phyloP scores from a whole-genome alignment of 768 basidiomycete genomes.

The Cyathus striatus region DNA sequence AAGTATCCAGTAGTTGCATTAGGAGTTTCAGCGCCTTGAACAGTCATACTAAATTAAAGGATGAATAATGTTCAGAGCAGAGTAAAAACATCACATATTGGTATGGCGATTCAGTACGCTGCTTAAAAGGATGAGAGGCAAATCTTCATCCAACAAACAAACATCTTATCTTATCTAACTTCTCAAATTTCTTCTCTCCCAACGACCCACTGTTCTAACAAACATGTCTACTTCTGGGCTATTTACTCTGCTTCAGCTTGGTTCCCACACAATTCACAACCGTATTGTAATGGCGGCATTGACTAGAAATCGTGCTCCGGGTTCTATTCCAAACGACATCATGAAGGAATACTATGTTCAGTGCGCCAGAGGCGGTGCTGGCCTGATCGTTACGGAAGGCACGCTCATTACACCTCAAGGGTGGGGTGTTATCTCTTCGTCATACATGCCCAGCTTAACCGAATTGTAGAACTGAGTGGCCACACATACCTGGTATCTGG shows the following conservation, averaged over 20 bases:
- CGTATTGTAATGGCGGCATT: constrained; percentile 34
- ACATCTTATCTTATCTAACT: constrained; percentile 18
- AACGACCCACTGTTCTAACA: too few species aligned
- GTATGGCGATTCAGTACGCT: too few species aligned
- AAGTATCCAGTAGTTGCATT: too few species aligned
- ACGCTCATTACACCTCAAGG: constrained; percentile 36
- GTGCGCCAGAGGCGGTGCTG: constrained; percentile 28
- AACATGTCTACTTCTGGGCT: neutral
- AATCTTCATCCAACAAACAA: neutral
- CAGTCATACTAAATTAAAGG: too few species aligned
- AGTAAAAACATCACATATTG: too few species aligned
- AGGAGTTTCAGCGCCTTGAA: too few species aligned
- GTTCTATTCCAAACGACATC: constrained; percentile 29
- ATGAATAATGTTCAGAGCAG: too few species aligned
- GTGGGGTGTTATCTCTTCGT: constrained; percentile 11
- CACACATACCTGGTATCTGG: constrained; percentile 42
- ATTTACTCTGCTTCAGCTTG: constrained; percentile 12
- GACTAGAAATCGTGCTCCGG: constrained; percentile 32
- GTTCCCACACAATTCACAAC: constrained; percentile 29
- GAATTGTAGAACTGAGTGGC: constrained; percentile 34
- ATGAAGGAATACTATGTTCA: constrained; percentile 37
- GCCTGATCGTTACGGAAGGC: constrained; percentile 35
- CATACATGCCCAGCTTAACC: neutral
- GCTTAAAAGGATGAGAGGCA: too few species aligned
- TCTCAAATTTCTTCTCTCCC: too few species aligned